Base-by-base conservation (phyloP, 2,329 filamentous ascomycete genomes). In the Geoglossum cookeanum region DNA sequence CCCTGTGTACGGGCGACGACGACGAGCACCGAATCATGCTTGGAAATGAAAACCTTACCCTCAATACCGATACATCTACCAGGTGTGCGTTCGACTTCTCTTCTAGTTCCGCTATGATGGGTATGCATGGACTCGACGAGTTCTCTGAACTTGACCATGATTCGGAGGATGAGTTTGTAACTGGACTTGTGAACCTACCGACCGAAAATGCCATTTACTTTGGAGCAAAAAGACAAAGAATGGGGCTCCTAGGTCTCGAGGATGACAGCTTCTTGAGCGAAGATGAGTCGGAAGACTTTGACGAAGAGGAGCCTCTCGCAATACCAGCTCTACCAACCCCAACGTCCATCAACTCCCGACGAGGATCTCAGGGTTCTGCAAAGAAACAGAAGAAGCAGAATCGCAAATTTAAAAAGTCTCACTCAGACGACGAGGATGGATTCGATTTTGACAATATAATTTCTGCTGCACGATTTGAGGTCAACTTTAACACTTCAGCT, bases 101-200 rank as follows among this genome's bases (percentile, higher is more conserved):
- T 57, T 65, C 66, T 58, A 70, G 68, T 66, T 69, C 64, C 63
- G 71, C 29, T 79, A 83, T 62, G 75, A 79, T 60, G 72, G 78
- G 78, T 29, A 76, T 92, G 33, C 83, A 85, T 30, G 75, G 77
- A 7, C 94, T 94, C 63, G 87, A 94, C 69, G 85, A 88, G 62
- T 80, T 94, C 63, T 92, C 90, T 29, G 49, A 53, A 9, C 49
- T 53, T 33, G 89, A 94, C 65, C 78, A 95, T 58, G 90, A 95
- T 68, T 89, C 86, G 0, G 90, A 95, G 65, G 87, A 94, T 77
- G 87, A 92, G 67, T 88, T 94, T 65, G 78, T 81, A 64, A 83
- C 80, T 68, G 78, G 79, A 57, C 78, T 94, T 7, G 82, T 88
- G 61, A 81, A 87, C 65, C 84, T 89, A 62, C 68, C 75, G 22